A percentile compares a stretch with the other conserved stretches of the same genome.
These are phyloP conservation scores for Dactylellina sp. DNA, from an alignment of 2,329 filamentous ascomycete genomes.

Conservation along the genomic window DNA sequence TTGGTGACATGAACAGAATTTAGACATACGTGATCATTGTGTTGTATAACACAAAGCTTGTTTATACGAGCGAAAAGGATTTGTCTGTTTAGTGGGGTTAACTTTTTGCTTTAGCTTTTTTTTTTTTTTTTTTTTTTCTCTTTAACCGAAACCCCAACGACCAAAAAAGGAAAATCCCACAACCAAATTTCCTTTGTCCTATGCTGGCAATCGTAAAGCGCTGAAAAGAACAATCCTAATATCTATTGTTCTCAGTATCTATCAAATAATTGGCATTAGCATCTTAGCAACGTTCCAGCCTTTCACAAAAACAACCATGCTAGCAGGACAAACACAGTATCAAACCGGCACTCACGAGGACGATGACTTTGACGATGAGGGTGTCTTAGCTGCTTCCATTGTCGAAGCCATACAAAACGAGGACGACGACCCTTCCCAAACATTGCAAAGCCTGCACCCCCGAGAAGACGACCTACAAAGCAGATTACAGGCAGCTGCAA, in stretches of 20 bases:
- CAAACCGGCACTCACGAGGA: slow-evolving; percentile 46
- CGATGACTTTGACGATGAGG: slow-evolving; percentile 91
- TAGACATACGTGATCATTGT: background rate
- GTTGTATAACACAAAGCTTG: background rate
- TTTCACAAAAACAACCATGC: slow-evolving; percentile 18
- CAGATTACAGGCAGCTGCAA: slow-evolving; percentile 88
- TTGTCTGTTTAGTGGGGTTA: no score
- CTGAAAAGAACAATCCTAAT: background rate
- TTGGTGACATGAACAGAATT: no score
- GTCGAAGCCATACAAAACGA: slow-evolving; percentile 95
- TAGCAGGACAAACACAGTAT: slow-evolving; percentile 41
- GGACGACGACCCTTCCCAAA: slow-evolving; percentile 73
- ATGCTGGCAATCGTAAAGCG: background rate
- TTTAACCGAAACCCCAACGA: background rate
- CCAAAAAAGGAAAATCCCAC: slow-evolving; percentile 14
- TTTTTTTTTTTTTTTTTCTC: no score
- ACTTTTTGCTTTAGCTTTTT: no score
- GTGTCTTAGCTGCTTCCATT: slow-evolving; percentile 94
- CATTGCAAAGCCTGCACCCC: slow-evolving; percentile 76
- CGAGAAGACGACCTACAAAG: slow-evolving; percentile 90
- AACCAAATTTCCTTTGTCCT: background rate
- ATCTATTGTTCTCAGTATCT: background rate
- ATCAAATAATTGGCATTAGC: background rate
- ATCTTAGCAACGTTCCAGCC: background rate
- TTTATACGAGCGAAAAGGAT: no score